These are phyloP conservation scores for Mycena epipterygia DNA, from an alignment of 768 basidiomycete species.

Conservation along the genomic window DNA sequence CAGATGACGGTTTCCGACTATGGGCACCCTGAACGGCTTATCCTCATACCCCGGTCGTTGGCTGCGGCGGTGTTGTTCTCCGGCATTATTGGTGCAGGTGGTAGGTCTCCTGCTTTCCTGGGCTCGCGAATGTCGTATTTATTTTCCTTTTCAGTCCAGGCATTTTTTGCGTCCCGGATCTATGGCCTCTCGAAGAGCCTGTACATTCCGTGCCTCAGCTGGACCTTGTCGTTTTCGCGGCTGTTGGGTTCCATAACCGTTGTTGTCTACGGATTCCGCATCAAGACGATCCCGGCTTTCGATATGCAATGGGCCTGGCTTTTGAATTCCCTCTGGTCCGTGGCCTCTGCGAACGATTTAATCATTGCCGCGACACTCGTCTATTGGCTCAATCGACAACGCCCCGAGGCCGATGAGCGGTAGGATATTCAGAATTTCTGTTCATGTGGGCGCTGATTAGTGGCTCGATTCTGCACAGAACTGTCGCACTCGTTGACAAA, in stretches of 20 bases:
- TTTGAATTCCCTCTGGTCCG: constrained; percentile 18
- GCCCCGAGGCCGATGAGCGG: constrained; percentile 1
- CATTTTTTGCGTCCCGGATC: constrained; percentile 16
- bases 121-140: background rate
- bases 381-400: constrained; percentile 7
- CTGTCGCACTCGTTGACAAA: constrained; percentile 11
- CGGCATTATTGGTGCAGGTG: constrained; percentile 8
- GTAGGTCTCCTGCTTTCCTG: background rate
- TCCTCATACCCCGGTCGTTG: constrained; percentile 12
- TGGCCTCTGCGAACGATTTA: constrained; percentile 14
- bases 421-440: background rate
- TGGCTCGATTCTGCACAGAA: background rate
- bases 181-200: constrained; percentile 11
- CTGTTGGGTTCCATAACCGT: constrained; percentile 9
- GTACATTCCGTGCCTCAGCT: constrained; percentile 20
- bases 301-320: constrained; percentile 9
- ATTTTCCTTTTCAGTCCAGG: background rate
- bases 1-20: constrained; percentile 12
- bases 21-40: constrained; percentile 4
- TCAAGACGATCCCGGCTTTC: constrained; percentile 9
- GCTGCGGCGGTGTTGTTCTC: constrained; percentile 5
- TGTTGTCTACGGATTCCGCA: background rate
- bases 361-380: constrained; percentile 12
- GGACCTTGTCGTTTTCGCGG: constrained; percentile 9
- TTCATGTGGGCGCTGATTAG: background rate